These are phyloP conservation scores for Metschnikowia similis DNA, from an alignment of 805 yeast species.

Conservation along the genomic window DNA sequence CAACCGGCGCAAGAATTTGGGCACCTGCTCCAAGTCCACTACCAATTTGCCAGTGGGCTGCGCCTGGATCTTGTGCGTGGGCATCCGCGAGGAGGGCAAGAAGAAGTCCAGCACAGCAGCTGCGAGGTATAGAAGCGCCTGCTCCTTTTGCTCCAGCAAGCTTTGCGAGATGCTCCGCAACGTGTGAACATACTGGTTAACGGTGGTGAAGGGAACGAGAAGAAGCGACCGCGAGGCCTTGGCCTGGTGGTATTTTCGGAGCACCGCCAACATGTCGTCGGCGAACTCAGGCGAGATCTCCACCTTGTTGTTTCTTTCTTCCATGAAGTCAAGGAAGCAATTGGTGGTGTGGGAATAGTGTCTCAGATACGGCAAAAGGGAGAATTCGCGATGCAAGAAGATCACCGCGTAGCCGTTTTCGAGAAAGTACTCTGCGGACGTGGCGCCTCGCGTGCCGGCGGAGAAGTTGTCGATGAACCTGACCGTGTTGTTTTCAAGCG, in stretches of 20 bases:
- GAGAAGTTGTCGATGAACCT: constrained; percentile 94
- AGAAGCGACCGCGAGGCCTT: constrained; percentile 51
- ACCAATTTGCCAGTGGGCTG: constrained; percentile 72
- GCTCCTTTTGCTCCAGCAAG: constrained; percentile 50
- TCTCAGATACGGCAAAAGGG: constrained; percentile 87
- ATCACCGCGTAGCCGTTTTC: constrained; percentile 88
- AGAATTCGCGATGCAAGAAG: constrained; percentile 87
- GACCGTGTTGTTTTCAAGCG: constrained; percentile 93
- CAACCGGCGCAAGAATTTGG: constrained; percentile 81
- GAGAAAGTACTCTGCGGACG: constrained; percentile 88
- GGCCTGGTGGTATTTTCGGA: constrained; percentile 52
- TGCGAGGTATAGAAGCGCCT: constrained; percentile 80
- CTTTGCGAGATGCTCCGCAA: constrained; percentile 61
- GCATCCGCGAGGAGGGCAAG: constrained; percentile 77
- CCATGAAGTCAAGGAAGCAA: constrained; percentile 82
- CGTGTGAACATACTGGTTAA: constrained; percentile 88
- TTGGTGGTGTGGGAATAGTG: constrained; percentile 81
- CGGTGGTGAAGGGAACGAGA: constrained; percentile 86
- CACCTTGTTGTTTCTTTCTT: constrained; percentile 50
- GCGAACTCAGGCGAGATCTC: constrained; percentile 60
- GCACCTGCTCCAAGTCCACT: constrained; percentile 91
- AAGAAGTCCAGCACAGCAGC: constrained; percentile 98
- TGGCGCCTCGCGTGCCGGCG: constrained; percentile 97
- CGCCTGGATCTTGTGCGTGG: constrained; percentile 94
- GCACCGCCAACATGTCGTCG: constrained; percentile 54